Percentiles rank a stretch among this genome's conserved stretches.
Conservation (phyloP, 805 yeast genomes). For the Myxozyma mucilagina region DNA sequence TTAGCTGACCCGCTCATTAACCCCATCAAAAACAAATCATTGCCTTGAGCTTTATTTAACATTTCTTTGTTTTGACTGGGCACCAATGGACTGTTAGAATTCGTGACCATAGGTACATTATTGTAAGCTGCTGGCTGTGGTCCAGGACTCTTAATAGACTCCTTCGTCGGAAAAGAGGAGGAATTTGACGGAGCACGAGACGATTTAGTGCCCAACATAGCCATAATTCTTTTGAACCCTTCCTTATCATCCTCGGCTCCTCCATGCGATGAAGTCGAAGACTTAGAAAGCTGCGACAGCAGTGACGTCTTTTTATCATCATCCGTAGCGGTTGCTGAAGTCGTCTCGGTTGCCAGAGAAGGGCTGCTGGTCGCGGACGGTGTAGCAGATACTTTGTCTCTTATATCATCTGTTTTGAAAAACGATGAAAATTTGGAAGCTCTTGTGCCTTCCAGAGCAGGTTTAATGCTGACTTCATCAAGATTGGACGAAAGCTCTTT, state of each 20-base stretch:
- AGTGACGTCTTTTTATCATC: neutral
- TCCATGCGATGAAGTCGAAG: neutral
- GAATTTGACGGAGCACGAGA: neutral
- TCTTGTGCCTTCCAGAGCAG: constrained; percentile 13
- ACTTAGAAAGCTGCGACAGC: neutral
- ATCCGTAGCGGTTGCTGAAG: neutral
- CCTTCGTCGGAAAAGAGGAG: neutral
- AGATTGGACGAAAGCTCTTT: constrained; percentile 15
- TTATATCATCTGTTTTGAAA: constrained; percentile 18
- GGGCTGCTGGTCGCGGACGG: neutral
- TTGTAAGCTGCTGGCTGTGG: neutral
- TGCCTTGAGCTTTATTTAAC: neutral
- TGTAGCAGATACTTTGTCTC: neutral
- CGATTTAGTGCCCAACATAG: constrained; percentile 33
- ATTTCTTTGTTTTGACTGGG: neutral
- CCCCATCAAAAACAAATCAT: constrained; percentile 25
- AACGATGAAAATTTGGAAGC: constrained; percentile 32
- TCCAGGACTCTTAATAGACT: neutral
- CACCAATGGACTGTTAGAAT: neutral
- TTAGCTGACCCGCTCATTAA: constrained; percentile 23
- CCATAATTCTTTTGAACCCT: constrained; percentile 40
- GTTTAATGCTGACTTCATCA: neutral
- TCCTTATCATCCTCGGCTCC: constrained; percentile 31
- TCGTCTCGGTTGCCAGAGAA: neutral
- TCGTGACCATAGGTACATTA: neutral